These are phyloP conservation scores for Lepidium aucheri DNA, from an alignment of 345 rosid genomes.

Conservation along the genomic window DNA sequence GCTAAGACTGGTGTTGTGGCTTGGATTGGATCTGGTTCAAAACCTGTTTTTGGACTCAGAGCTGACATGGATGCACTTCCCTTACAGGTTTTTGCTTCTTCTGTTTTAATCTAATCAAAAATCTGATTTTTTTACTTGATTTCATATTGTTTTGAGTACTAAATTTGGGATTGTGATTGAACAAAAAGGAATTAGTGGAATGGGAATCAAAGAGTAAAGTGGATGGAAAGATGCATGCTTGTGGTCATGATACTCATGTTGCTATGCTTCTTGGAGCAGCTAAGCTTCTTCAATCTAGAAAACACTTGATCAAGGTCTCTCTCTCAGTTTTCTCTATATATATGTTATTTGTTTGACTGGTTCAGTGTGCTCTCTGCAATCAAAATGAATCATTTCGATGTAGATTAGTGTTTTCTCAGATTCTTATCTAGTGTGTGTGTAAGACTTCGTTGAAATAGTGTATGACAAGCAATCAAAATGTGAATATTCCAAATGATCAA, in stretches of 20 bases:
- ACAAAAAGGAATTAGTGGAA: slow-evolving; percentile 55
- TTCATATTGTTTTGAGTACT: too few species aligned
- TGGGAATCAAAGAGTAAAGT: slow-evolving; percentile 68
- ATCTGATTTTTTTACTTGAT: too few species aligned
- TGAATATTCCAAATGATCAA: neutral
- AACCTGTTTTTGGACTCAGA: slow-evolving; percentile 56
- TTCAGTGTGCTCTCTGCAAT: too few species aligned
- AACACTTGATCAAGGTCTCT: slow-evolving; percentile 41
- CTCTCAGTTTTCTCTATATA: neutral
- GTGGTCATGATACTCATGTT: too few species aligned
- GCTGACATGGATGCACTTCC: slow-evolving; percentile 84
- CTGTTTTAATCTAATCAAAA: too few species aligned
- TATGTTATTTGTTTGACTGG: neutral
- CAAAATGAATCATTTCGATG: neutral
- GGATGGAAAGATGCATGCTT: too few species aligned
- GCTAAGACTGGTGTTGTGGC: slow-evolving; percentile 65
- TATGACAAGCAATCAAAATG: neutral
- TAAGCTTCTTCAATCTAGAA: slow-evolving; percentile 44
- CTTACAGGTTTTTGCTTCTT: slow-evolving; percentile 56
- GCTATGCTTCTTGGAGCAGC: slow-evolving; percentile 81
- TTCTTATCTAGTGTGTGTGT: neutral
- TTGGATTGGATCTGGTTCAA: slow-evolving; percentile 41
- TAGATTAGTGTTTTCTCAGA: neutral
- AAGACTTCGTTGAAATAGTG: neutral
- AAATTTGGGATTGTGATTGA: neutral